Base-by-base conservation (phyloP, 2,329 filamentous ascomycete genomes). In the Pseudogymnoascus sp. region DNA sequence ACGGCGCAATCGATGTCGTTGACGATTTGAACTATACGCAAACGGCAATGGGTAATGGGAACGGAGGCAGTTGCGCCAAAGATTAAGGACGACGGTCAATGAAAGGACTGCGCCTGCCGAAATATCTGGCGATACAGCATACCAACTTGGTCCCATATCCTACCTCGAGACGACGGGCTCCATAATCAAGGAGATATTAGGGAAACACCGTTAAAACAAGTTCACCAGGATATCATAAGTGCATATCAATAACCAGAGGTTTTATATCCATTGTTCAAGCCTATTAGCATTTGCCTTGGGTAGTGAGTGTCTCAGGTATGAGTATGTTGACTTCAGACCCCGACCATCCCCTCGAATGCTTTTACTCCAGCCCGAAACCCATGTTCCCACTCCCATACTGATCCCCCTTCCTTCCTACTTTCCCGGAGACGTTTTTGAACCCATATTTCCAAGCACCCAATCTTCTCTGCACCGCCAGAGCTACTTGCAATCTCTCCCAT, bases 381-480 rank as follows among this genome's bases (percentile, higher is more conserved):
- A 61, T 74, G 72, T 61, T 78, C 76, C 74, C 75, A 78, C 64
- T 76, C 73, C 75, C 75, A 76, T 1, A 69, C 69, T 63, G 72
- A 73, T 16, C 73, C 73, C 8, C 78, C 78, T 38, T 74, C 73
- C 66, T 80, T 77, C 2, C 79, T 79, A 63, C 76, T 78, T 66
- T 85, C 82, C 33, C 76, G 68, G 42, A 85, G 71, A 35, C 83
- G 77, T 72, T 83, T 84, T 69, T 80, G 72, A 12, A 80, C 71
- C 83, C 84, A 86, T n/a, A 84, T 66, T 64, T 86, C 82, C 42
- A 83, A 65, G 70, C 78, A 80, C 6, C 83, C 83, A 71, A 86
- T 82, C 68, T 75, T 80, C 69, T 84, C 82, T 5, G 73, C 79
- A 1, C 76, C 77, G 4, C 63, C 65, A 4, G n/a, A 18, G 3